A percentile compares a stretch with the other conserved stretches of the same genome.
Conservation (phyloP, 805 yeast genomes). For the Candida pseudofarinosa region DNA sequence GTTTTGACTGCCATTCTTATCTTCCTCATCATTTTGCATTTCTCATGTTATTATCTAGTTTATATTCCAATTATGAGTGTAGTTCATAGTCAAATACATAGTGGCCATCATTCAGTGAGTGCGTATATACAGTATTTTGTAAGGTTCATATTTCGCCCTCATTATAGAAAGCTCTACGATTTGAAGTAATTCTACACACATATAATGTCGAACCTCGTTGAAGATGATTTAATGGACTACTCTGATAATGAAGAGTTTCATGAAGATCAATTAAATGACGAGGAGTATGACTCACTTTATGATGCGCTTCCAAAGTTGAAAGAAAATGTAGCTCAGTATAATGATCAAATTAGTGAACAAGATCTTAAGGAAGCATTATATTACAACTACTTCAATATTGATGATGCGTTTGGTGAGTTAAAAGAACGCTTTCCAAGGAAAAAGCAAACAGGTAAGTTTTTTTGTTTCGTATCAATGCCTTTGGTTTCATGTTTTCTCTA, state of each 20-base stretch:
- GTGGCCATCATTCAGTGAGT: no score
- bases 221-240: constrained; percentile 24
- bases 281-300: constrained; percentile 41
- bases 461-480: constrained; percentile 6
- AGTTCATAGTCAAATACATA: no score
- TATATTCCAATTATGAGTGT: no score
- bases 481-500: constrained; percentile 3
- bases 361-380: constrained; percentile 57
- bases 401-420: constrained; percentile 47
- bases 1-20: no score
- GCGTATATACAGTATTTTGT: neutral
- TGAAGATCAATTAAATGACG: constrained; percentile 35
- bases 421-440: constrained; percentile 27
- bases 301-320: constrained; percentile 42
- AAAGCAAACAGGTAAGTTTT: constrained; percentile 45
- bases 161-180: neutral
- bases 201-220: constrained; percentile 13
- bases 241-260: constrained; percentile 28
- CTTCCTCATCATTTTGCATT: no score
- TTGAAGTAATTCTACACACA: neutral
- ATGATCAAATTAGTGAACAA: constrained; percentile 42
- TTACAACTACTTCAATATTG: constrained; percentile 54
- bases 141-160: neutral
- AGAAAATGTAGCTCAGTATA: constrained; percentile 31
- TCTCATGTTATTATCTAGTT: no score